Evolutionary conservation across 2,329 filamentous ascomycete genomes (phyloP).

Genomic region (Clonostachys rhizophaga): DNA sequence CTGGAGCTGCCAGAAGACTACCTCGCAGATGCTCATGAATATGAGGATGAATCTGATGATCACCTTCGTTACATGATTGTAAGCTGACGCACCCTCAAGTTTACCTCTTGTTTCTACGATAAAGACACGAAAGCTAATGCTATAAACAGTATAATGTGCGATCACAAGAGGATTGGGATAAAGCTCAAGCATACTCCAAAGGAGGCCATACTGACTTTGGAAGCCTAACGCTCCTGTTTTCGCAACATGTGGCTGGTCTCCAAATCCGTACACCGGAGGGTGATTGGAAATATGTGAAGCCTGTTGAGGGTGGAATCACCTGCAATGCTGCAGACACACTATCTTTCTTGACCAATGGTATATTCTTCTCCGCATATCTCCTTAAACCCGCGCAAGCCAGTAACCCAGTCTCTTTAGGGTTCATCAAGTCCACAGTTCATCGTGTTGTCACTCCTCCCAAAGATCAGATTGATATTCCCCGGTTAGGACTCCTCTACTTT

Average conservation of each 20-base stretch:
- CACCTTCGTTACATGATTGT: conserved; percentile 54
- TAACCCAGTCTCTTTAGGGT: conserved; percentile 5
- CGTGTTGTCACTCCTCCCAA: conserved; percentile 24
- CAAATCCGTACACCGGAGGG: conserved; percentile 35
- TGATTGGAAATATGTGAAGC: conserved; percentile 36
- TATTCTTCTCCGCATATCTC: too few species aligned
- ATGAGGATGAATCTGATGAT: conserved; percentile 44
- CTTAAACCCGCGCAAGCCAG: too few species aligned
- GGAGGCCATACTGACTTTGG: conserved; percentile 44
- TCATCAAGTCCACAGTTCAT: conserved; percentile 25
- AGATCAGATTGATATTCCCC: conserved; percentile 21
- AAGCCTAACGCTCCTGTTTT: conserved; percentile 46
- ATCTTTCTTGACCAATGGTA: conserved; percentile 15
- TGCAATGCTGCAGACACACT: conserved; percentile 32
- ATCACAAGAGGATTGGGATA: conserved; percentile 8
- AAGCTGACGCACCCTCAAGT: conserved; percentile 26
- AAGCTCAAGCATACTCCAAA: too few species aligned
- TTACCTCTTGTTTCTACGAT: too few species aligned
- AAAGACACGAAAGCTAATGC: too few species aligned
- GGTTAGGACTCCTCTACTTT: conserved; percentile 28
- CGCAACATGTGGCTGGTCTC: conserved; percentile 46
- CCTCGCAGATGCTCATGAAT: conserved; percentile 45
- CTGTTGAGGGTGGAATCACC: conserved; percentile 36
- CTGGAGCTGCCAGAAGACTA: conserved; percentile 49
- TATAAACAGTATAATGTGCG: conserved; percentile 9